Percentiles rank a stretch among this genome's conserved stretches.
phyloP scores from a whole-genome alignment of 2,329 filamentous ascomycete genomes.

The Corynespora cassiicola region DNA sequence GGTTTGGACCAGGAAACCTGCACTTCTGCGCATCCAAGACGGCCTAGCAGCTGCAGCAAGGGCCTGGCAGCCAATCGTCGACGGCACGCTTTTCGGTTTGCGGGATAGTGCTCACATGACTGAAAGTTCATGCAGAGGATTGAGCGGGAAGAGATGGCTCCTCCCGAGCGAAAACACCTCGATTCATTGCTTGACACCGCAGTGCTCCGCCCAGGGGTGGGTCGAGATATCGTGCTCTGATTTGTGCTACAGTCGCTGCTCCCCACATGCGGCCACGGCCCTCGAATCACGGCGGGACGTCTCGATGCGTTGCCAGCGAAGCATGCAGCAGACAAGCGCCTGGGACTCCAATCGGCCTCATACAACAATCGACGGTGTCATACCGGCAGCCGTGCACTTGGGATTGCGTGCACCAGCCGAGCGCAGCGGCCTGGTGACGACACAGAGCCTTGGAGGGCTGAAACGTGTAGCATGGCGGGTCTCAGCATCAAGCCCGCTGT shows the following conservation, averaged over 20 bases:
- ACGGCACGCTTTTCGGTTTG: conserved; percentile 4
- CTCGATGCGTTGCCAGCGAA: conserved; percentile 44
- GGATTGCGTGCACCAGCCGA: conserved; percentile 23
- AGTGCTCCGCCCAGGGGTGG: conserved; percentile 29
- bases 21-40: conserved; percentile 23
- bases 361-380: conserved; percentile 17
- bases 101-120: conserved; percentile 32
- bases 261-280: conserved; percentile 24
- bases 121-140: conserved; percentile 23
- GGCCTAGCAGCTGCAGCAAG: conserved; percentile 21
- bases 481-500: conserved; percentile 17
- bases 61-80: conserved; percentile 11
- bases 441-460: conserved; percentile 25
- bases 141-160: conserved; percentile 29
- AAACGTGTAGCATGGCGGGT: conserved; percentile 24
- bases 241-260: conserved; percentile 31
- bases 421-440: conserved; percentile 27
- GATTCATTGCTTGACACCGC: conserved; percentile 34
- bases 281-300: conserved; percentile 28
- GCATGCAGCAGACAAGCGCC: conserved; percentile 40
- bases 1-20: conserved; percentile 28
- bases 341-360: conserved; percentile 37
- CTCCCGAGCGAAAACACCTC: conserved; percentile 40
- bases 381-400: conserved; percentile 36
- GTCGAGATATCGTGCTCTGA: conserved; percentile 24